Conservation (phyloP, 495 filamentous ascomycete genomes). For the Penicillium bialowiezense region DNA sequence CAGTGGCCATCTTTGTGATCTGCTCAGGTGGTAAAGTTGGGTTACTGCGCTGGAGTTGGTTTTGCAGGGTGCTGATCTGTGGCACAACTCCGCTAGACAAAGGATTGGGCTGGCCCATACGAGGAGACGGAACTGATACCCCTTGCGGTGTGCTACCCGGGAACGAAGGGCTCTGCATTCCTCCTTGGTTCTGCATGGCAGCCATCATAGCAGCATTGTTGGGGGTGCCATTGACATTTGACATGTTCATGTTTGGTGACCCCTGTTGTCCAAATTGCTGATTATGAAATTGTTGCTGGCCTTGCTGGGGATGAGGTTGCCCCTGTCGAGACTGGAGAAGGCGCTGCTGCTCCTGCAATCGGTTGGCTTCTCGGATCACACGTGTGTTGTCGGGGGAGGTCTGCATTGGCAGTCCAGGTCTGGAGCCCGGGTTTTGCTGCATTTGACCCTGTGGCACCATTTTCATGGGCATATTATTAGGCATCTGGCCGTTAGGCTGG, state of each 20-base stretch:
- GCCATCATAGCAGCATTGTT: conserved; percentile 53
- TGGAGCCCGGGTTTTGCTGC: conserved; percentile 55
- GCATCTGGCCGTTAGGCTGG: conserved; percentile 47
- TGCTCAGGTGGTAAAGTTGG: conserved; percentile 57
- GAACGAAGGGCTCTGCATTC: conserved; percentile 49
- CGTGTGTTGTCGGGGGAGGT: conserved; percentile 51
- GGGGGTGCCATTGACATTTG: conserved; percentile 50
- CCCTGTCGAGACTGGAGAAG: conserved; percentile 64
- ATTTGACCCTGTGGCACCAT: conserved; percentile 72
- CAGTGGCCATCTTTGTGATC: conserved; percentile 57
- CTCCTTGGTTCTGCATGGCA: conserved; percentile 48
- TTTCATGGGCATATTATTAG: conserved; percentile 59
- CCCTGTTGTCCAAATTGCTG: conserved; percentile 44
- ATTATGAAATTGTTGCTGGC: conserved; percentile 41
- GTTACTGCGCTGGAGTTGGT: conserved; percentile 49
- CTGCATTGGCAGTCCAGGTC: conserved; percentile 58
- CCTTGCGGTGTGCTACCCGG: conserved; percentile 42
- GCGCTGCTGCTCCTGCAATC: conserved; percentile 62
- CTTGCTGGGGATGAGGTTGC: conserved; percentile 43
- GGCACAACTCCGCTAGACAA: conserved; percentile 54
- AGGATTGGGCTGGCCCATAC: conserved; percentile 49
- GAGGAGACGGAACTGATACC: conserved; percentile 51
- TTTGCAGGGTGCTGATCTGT: conserved; percentile 50
- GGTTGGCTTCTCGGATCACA: conserved; percentile 58
- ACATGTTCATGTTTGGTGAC: conserved; percentile 40